Conservation (phyloP, 225 moss, liverwort and hornwort genomes). For the Lunularia cruciata region DNA sequence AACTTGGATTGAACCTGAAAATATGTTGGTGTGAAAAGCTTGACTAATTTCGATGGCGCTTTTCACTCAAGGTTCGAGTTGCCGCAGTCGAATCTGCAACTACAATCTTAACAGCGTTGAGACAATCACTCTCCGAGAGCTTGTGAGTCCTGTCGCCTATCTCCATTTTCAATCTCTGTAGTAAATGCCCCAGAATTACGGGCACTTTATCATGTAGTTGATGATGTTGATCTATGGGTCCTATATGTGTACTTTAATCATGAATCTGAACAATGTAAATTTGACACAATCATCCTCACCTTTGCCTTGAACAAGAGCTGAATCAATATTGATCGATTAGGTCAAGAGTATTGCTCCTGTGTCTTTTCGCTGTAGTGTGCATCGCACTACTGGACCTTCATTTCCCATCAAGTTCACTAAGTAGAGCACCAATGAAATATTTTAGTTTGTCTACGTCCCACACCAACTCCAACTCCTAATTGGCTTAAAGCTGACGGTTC, state of each 20-base stretch:
- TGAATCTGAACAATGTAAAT: too few relatives aligned
- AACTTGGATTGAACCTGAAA: neutral
- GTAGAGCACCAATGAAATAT: too few relatives aligned
- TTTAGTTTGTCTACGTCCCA: too few relatives aligned
- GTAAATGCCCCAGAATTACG: neutral
- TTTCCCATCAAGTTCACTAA: too few relatives aligned
- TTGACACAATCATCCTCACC: too few relatives aligned
- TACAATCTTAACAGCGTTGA: constrained; percentile 29
- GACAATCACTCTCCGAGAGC: constrained; percentile 20
- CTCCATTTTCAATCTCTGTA: neutral
- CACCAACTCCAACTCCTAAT: too few relatives aligned
- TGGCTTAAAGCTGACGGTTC: neutral
- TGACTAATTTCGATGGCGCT: neutral
- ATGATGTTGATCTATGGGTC: neutral
- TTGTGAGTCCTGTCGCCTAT: constrained; percentile 22
- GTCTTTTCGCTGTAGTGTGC: too few relatives aligned
- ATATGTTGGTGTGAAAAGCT: neutral
- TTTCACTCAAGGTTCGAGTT: constrained; percentile 34
- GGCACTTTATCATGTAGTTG: neutral
- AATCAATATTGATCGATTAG: too few relatives aligned
- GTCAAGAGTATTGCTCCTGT: too few relatives aligned
- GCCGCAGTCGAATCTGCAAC: constrained; percentile 46
- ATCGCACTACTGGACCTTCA: too few relatives aligned
- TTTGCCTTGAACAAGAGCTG: too few relatives aligned
- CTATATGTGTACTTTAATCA: neutral